These are phyloP conservation scores for Camellia japonica DNA, from an alignment of 148 eudicot species.

Conservation along the genomic window DNA sequence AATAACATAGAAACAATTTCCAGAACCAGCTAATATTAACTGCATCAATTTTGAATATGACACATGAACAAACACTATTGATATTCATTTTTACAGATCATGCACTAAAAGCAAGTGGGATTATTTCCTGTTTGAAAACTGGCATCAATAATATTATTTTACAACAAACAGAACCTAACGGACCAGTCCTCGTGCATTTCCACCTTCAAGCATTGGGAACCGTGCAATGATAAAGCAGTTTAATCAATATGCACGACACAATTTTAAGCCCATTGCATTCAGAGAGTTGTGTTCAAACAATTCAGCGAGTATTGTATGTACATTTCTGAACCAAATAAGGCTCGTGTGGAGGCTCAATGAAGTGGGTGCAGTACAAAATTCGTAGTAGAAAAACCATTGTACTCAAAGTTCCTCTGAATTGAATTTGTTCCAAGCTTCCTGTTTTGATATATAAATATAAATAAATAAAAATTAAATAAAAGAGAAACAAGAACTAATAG, in stretches of 20 bases:
- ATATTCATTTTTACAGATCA: neutral
- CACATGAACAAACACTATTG: neutral
- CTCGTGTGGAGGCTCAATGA: neutral
- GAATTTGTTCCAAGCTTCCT: conserved; percentile 63
- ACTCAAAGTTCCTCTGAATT: conserved; percentile 39
- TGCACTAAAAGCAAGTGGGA: neutral
- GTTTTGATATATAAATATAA: neutral
- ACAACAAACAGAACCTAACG: conserved; percentile 7
- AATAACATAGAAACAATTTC: neutral
- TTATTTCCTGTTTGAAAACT: neutral
- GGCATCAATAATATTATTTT: neutral
- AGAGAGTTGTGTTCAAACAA: neutral
- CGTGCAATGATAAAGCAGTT: neutral
- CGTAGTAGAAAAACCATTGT: neutral
- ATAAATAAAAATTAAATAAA: neutral
- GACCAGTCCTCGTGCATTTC: neutral
- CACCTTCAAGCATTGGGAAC: neutral
- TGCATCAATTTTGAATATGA: neutral
- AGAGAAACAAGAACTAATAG: neutral
- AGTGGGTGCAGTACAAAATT: neutral
- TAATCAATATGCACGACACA: neutral
- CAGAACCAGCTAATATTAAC: neutral
- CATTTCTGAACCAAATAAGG: neutral
- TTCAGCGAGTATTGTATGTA: neutral
- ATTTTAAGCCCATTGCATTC: neutral